Base-by-base conservation (phyloP, 2,329 filamentous ascomycete genomes). In the Aspergillus unguis region DNA sequence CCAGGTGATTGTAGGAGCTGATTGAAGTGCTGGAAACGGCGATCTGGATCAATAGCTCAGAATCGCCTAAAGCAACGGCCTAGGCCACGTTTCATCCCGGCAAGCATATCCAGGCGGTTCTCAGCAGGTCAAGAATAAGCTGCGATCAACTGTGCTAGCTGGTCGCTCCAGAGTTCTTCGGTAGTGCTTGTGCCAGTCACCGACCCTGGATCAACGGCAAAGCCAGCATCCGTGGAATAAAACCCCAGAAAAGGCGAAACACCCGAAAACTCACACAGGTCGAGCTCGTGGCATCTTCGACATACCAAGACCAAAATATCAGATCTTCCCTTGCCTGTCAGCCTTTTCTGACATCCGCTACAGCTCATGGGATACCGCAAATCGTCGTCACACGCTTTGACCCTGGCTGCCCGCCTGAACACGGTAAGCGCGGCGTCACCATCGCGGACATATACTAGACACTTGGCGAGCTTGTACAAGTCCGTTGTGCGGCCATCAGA, bases 391-490 rank as follows among this genome's bases (percentile, higher is more conserved):
- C 31, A 41, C 2, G 10, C 37, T 4, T 38, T 8, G 10, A 28
- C 11, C 31, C 28, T 42, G 37, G 46, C 46, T 4, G 46, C 46
- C 7, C 42, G 46, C 3, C 37, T 11, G 25, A 42, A 48, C 10
- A 35, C 46, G 2, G 28, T 10, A 2, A 32, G 37, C 10, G 46
- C 46, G 28, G 46, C 46, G 11, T 48, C 46, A 2, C 37, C 46
- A 25, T 48, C 27, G 6, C 25, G 23, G 2, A 48, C 11, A 5
- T 48, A 48, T 4, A 48, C 38, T 4, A 48, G 38, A n/a, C 46
- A 48, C 11, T 48, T 48, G 29, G 46, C 46, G 10, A 48, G 46
- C n/a, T 48, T 48, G 37, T 48, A 48, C 8, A 42, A 28, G 29
- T 48, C 36, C 23, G 23, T 31, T 1, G 37, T 48, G 7, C 35